These are phyloP conservation scores for Leucaena leucocephala DNA, from an alignment of 306 rosid genomes.

Conservation along the genomic window DNA sequence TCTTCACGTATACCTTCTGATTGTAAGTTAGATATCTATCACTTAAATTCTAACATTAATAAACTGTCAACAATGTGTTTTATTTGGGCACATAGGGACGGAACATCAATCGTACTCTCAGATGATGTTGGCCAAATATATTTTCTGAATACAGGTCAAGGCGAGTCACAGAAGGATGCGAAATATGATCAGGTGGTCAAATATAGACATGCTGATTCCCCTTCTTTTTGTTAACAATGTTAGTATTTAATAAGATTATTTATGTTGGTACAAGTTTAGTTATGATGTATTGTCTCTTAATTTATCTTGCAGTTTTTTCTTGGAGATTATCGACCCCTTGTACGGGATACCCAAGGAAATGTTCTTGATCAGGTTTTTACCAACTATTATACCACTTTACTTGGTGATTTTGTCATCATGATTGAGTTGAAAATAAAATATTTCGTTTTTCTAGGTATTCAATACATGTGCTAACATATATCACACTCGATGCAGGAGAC, in stretches of 20 bases:
- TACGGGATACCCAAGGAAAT: constrained; percentile 65
- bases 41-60: constrained; percentile 7
- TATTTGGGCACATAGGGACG: constrained; percentile 61
- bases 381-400: constrained; percentile 25
- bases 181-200: constrained; percentile 79
- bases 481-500: constrained; percentile 65
- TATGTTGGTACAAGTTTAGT: constrained; percentile 33
- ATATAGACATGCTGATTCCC: constrained; percentile 26
- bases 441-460: constrained; percentile 7
- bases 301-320: constrained; percentile 74
- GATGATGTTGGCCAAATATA: constrained; percentile 94
- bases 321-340: constrained; percentile 89
- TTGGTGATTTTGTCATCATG: constrained; percentile 31
- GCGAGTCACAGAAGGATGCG: constrained; percentile 87
- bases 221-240: constrained; percentile 22
- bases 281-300: constrained; percentile 32
- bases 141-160: constrained; percentile 84
- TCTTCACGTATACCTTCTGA: constrained; percentile 26
- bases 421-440: constrained; percentile 21
- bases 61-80: background rate
- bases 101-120: constrained; percentile 87
- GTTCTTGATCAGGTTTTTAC: constrained; percentile 78
- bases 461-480: constrained; percentile 20
- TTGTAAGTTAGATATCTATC: constrained; percentile 19
- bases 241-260: constrained; percentile 29